Percentiles rank a stretch among this genome's conserved stretches.
Conservation (phyloP, 305 asterid genomes). For the Fraxinus dipetala region DNA sequence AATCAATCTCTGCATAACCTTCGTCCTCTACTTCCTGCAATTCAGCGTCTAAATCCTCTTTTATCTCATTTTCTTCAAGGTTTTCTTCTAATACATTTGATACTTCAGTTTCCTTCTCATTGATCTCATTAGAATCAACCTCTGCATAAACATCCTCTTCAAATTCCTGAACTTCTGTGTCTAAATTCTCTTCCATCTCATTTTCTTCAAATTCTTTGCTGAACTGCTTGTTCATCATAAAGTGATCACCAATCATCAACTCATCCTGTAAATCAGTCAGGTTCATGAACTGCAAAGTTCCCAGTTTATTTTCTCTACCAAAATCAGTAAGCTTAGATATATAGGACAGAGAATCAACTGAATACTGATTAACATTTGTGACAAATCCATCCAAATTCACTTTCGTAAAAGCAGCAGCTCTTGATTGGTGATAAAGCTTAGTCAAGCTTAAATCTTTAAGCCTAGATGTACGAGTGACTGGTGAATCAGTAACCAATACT, state of each 20-base stretch:
- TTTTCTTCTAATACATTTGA: neutral
- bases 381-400: conserved; percentile 33
- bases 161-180: conserved; percentile 20
- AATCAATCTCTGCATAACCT: neutral
- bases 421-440: conserved; percentile 32
- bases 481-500: conserved; percentile 31
- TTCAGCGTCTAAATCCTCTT: conserved; percentile 22
- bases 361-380: conserved; percentile 32
- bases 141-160: conserved; percentile 30
- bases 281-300: conserved; percentile 47
- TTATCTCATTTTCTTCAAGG: conserved; percentile 25
- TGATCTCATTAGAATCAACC: conserved; percentile 22
- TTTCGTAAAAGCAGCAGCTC: conserved; percentile 27
- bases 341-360: conserved; percentile 30
- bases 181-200: conserved; percentile 31
- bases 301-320: conserved; percentile 28
- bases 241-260: conserved; percentile 22
- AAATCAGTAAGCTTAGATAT: conserved; percentile 36
- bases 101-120: conserved; percentile 26
- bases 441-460: conserved; percentile 32
- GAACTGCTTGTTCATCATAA: conserved; percentile 3
- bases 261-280: conserved; percentile 39
- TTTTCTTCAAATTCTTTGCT: conserved; percentile 16
- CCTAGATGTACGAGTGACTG: conserved; percentile 31
- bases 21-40: conserved; percentile 6